Percentiles rank a stretch among this genome's conserved stretches.
phyloP scores from a whole-genome alignment of 495 filamentous ascomycete genomes.

The Glonium stellatum region DNA sequence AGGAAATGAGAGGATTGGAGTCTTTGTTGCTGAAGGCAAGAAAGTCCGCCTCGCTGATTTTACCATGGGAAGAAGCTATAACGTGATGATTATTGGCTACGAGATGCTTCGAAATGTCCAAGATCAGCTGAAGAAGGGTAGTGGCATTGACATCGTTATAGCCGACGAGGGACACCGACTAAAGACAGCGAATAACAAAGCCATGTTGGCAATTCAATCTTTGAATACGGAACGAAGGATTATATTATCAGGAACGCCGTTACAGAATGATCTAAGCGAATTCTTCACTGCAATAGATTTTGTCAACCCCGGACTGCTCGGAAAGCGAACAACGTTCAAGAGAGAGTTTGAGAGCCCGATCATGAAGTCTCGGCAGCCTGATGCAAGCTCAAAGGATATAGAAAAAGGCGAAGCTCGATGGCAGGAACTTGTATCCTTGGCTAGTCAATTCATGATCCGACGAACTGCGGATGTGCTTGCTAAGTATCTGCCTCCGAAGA shows the following conservation, averaged over 20 bases:
- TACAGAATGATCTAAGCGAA: constrained; percentile 75
- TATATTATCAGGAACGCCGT: constrained; percentile 69
- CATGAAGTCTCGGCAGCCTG: constrained; percentile 64
- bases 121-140: constrained; percentile 57
- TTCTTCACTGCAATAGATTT: constrained; percentile 76
- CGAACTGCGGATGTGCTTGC: constrained; percentile 68
- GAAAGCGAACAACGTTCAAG: constrained; percentile 61
- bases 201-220: constrained; percentile 64
- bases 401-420: constrained; percentile 66
- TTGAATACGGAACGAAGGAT: constrained; percentile 61
- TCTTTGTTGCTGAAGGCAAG: constrained; percentile 63
- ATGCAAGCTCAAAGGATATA: constrained; percentile 56
- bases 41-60: constrained; percentile 61
- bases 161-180: constrained; percentile 77
- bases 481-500: constrained; percentile 69
- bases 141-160: constrained; percentile 68
- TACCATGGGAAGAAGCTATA: constrained; percentile 67
- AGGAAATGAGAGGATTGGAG: constrained; percentile 67
- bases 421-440: constrained; percentile 61
- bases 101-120: constrained; percentile 67
- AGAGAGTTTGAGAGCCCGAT: constrained; percentile 69
- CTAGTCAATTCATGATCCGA: constrained; percentile 67
- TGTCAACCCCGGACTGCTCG: constrained; percentile 69
- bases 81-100: constrained; percentile 77
- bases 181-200: constrained; percentile 77